A percentile compares a stretch with the other conserved stretches of the same genome.
phyloP scores from a whole-genome alignment of 257 asterid species.

The Agastache rugosa region DNA sequence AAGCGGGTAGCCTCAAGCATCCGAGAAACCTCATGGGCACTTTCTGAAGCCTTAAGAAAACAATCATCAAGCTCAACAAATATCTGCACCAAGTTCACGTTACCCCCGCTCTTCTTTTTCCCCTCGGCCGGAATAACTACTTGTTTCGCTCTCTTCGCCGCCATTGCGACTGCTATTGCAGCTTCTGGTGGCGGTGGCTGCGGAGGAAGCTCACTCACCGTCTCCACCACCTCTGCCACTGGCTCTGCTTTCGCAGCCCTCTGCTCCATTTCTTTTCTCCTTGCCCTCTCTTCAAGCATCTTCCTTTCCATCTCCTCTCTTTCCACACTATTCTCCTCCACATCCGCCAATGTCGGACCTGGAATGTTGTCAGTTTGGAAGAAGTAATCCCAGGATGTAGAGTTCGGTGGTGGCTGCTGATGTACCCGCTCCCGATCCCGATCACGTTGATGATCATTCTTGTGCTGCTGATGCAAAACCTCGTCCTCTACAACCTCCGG shows the following conservation, averaged over 20 bases:
- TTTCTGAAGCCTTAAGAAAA: slow-evolving; percentile 86
- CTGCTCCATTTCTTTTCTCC: slow-evolving; percentile 50
- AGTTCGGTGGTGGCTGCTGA: slow-evolving; percentile 56
- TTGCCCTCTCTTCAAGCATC: slow-evolving; percentile 59
- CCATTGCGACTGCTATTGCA: slow-evolving; percentile 48
- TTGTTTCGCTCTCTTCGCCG: slow-evolving; percentile 64
- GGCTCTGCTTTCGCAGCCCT: slow-evolving; percentile 53
- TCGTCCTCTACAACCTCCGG: slow-evolving; percentile 47
- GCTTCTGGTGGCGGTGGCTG: slow-evolving; percentile 70
- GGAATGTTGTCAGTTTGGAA: slow-evolving; percentile 63
- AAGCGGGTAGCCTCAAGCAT: slow-evolving; percentile 95
- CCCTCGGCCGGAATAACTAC: slow-evolving; percentile 61
- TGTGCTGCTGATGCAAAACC: slow-evolving; percentile 43
- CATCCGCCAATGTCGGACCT: slow-evolving; percentile 68
- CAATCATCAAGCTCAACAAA: slow-evolving; percentile 85
- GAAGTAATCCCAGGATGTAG: slow-evolving; percentile 70
- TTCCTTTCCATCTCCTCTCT: slow-evolving; percentile 65
- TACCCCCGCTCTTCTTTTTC: slow-evolving; percentile 54
- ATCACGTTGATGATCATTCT: slow-evolving; percentile 42
- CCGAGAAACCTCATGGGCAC: slow-evolving; percentile 89
- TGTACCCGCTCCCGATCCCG: slow-evolving; percentile 32
- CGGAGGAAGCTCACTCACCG: slow-evolving; percentile 57
- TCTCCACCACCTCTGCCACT: slow-evolving; percentile 52
- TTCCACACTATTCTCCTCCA: slow-evolving; percentile 58
- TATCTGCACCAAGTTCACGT: slow-evolving; percentile 60